phyloP scores from a whole-genome alignment of 2,329 filamentous ascomycete genomes.

The Penicillium sp. region DNA sequence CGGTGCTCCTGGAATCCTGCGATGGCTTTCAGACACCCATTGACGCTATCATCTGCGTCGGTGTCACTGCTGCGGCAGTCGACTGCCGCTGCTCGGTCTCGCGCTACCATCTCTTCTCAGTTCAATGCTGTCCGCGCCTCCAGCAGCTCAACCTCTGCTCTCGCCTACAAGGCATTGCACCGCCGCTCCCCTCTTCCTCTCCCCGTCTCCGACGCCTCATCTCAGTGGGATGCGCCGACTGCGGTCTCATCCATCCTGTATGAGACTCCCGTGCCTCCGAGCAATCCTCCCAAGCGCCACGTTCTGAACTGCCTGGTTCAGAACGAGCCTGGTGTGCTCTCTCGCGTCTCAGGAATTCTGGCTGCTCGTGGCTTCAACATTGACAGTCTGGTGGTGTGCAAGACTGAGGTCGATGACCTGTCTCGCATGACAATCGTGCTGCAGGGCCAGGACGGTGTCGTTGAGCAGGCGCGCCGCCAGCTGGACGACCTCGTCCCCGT shows the following conservation, averaged over 20 bases:
- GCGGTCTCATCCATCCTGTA: constrained; percentile 98
- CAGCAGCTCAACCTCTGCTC: constrained; percentile 75
- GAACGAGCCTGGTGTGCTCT: constrained; percentile 96
- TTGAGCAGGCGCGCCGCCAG: constrained; percentile 93
- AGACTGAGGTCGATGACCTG: constrained; percentile 92
- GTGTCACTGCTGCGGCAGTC: constrained; percentile 24
- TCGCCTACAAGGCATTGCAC: constrained; percentile 95
- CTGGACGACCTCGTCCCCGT: constrained; percentile 95
- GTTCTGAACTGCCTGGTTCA: constrained; percentile 97
- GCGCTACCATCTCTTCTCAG: constrained; percentile 23
- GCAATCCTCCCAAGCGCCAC: constrained; percentile 82
- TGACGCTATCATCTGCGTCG: constrained; percentile 32
- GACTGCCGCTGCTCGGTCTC: constrained; percentile 23
- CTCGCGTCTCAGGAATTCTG: constrained; percentile 90
- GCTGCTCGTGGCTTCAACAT: constrained; percentile 98
- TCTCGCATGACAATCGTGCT: constrained; percentile 99
- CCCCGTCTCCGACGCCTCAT: constrained; percentile 65
- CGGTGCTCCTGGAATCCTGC: constrained; percentile 12
- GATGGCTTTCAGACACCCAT: constrained; percentile 37
- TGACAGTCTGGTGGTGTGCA: constrained; percentile 94
- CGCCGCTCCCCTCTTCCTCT: constrained; percentile 81
- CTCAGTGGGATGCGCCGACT: constrained; percentile 82
- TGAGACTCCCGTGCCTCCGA: constrained; percentile 83
- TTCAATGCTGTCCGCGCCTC: constrained; percentile 30
- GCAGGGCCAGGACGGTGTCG: constrained; percentile 90